Evolutionary conservation across 2,329 filamentous ascomycete species (phyloP), one percentile per base, ranked within the genome.

Genomic region (Rasamsonia emersonii): DNA sequence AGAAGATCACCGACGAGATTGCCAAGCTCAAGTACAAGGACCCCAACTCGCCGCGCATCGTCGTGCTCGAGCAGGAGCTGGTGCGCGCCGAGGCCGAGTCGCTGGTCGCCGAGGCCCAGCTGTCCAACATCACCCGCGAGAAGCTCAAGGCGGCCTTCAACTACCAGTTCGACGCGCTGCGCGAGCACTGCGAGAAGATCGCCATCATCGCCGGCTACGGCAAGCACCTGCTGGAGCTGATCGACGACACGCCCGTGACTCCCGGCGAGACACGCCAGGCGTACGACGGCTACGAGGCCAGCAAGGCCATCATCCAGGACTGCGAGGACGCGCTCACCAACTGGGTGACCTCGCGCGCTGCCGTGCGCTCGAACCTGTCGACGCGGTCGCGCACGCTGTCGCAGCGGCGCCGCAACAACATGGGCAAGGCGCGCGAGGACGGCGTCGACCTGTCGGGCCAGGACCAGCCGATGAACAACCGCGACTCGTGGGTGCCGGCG

Each of bases 1-100:
- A 96, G 63, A 98, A 96, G 68, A 96, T 98, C 55, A 94, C 86
- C 51, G 91, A 98, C 59, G 86, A 96, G 59, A 98, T 98, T 50
- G 89, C 91, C 30, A 89, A 96, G 62, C 76, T 98, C 51, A 98
- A 98, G 66, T 98, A 96, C 77, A 98, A 98, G 71, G 91, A 98
- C 64, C 91, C 91, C 47, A 94, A 93, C 69, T 95, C 88, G 20
- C 88, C 89, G 43, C 91, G 86, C 67, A 95, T 98, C 49, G 86
- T 95, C 36, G 88, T 98, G 24, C 79, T 98, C 34, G 91, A 98
- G 67, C 91, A 98, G 64, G 91, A 98, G 64, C 83, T 98, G 37
- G 91, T 98, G 48, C 88, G 91, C 50, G 91, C 91, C 46, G 91
- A 98, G 65, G 91, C 91, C 51, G 91, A 98, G 63, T 96, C 91